Conservation (phyloP, 2,329 filamentous ascomycete genomes). For the Colletotrichum melonis region DNA sequence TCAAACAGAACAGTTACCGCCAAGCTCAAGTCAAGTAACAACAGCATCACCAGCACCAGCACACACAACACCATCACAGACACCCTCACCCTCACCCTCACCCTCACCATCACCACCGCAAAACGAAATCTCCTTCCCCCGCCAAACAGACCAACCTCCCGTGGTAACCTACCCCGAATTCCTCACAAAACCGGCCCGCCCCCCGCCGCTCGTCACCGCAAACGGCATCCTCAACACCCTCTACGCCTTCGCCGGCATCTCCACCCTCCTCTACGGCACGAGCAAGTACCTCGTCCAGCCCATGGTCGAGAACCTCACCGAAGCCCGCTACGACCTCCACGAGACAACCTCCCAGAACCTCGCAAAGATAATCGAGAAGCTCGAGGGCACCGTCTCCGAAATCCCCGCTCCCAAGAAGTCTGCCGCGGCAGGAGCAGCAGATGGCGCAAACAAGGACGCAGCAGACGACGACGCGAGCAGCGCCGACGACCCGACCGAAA, state of each 20-base stretch:
- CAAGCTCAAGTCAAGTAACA: conserved; percentile 8
- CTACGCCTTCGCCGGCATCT: conserved; percentile 67
- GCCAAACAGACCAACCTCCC: conserved; percentile 59
- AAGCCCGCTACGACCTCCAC: conserved; percentile 65
- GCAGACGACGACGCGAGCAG: conserved; percentile 39
- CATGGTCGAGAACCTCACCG: conserved; percentile 64
- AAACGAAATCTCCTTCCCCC: conserved; percentile 28
- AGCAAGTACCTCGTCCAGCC: conserved; percentile 76
- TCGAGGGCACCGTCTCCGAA: conserved; percentile 70
- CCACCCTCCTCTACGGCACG: conserved; percentile 76
- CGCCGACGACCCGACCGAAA: conserved; percentile 76
- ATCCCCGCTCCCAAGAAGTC: conserved; percentile 57
- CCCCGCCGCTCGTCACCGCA: conserved; percentile 72
- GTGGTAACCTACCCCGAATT: conserved; percentile 80
- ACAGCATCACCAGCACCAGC: conserved; percentile 11
- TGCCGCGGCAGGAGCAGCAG: background rate
- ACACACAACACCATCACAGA: conserved; percentile 14
- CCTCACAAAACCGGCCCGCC: conserved; percentile 65
- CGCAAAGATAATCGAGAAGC: conserved; percentile 57
- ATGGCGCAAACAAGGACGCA: conserved; percentile 22
- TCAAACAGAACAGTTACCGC: background rate
- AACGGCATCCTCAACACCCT: conserved; percentile 68
- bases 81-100: conserved; percentile 3
- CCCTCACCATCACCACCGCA: conserved; percentile 4
- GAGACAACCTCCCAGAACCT: conserved; percentile 59